Percentiles rank a stretch among this genome's conserved stretches.
These are phyloP conservation scores for Backusella mclennaniae DNA, from an alignment of 192 early-diverging fungal genomes.

Conservation along the genomic window DNA sequence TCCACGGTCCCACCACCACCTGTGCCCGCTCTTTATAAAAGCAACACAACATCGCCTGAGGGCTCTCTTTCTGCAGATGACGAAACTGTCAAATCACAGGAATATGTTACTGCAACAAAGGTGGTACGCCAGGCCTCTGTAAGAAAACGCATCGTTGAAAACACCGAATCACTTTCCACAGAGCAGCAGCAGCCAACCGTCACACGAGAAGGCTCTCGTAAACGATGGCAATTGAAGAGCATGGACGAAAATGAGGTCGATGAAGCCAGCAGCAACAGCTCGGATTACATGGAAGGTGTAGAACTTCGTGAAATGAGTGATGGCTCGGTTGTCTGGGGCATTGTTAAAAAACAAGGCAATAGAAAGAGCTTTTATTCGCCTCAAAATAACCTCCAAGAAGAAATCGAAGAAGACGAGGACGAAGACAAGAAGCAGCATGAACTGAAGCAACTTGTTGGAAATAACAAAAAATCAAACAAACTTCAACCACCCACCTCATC, in stretches of 20 bases:
- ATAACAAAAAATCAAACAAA: not conserved
- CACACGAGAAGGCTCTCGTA: slow-evolving; percentile 6
- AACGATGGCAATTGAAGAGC: not conserved
- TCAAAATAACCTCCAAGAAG: not conserved
- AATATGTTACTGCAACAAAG: slow-evolving; percentile 9
- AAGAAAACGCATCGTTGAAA: not conserved
- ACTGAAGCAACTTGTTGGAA: slow-evolving; percentile 20
- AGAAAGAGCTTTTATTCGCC: slow-evolving; percentile 24
- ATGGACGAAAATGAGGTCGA: not conserved
- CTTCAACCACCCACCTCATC: not conserved
- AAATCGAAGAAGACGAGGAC: slow-evolving; percentile 12
- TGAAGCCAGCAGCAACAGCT: not conserved
- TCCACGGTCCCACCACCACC: not conserved
- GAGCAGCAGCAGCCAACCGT: not conserved
- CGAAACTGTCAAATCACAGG: slow-evolving; percentile 4
- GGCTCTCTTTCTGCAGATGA: not conserved
- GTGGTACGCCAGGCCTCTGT: slow-evolving; percentile 11
- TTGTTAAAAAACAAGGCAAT: slow-evolving; percentile 29
- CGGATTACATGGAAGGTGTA: slow-evolving; percentile 24
- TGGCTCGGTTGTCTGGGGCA: slow-evolving; percentile 33
- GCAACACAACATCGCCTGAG: not conserved
- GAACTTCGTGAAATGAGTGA: slow-evolving; percentile 40
- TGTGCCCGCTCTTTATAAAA: not conserved
- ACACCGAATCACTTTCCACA: not conserved
- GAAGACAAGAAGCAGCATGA: slow-evolving; percentile 19